phyloP scores from a whole-genome alignment of 805 yeast genomes.

The Kazachstania bromeliacearum region DNA sequence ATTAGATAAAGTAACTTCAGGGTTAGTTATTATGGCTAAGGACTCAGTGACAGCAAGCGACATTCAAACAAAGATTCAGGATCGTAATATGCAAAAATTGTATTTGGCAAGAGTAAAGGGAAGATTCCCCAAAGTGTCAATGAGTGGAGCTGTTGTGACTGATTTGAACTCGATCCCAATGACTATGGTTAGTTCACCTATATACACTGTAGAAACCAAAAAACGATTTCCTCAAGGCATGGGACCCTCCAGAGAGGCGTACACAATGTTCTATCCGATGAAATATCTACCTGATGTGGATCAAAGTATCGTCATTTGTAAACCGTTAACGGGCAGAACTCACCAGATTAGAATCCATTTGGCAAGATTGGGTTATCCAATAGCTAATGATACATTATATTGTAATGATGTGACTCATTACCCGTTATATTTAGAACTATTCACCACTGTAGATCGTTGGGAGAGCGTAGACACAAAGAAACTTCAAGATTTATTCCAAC shows the following conservation, averaged over 20 bases:
- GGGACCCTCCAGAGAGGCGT: slow-evolving; percentile 47
- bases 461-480: slow-evolving; percentile 5
- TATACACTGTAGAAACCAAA: slow-evolving; percentile 65
- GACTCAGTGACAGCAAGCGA: slow-evolving; percentile 45
- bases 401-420: slow-evolving; percentile 15
- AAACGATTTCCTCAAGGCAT: slow-evolving; percentile 44
- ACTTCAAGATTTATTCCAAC: slow-evolving; percentile 9
- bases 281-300: slow-evolving; percentile 45
- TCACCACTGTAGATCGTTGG: slow-evolving; percentile 14
- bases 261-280: slow-evolving; percentile 54
- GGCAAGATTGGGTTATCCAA: slow-evolving; percentile 77
- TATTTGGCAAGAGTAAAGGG: slow-evolving; percentile 86
- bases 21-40: slow-evolving; percentile 55
- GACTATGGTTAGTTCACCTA: slow-evolving; percentile 32
- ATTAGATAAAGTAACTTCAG: slow-evolving; percentile 84
- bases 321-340: slow-evolving; percentile 88
- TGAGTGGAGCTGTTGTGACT: neutral
- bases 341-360: slow-evolving; percentile 93
- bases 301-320: slow-evolving; percentile 60
- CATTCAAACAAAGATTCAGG: slow-evolving; percentile 46
- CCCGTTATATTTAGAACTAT: slow-evolving; percentile 19
- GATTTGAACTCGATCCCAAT: neutral
- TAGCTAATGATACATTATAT: slow-evolving; percentile 79
- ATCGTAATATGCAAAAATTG: slow-evolving; percentile 59
- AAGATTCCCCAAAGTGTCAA: slow-evolving; percentile 46